phyloP scores from a whole-genome alignment of 2,329 filamentous ascomycete genomes.

The Elsinoe perseae region DNA sequence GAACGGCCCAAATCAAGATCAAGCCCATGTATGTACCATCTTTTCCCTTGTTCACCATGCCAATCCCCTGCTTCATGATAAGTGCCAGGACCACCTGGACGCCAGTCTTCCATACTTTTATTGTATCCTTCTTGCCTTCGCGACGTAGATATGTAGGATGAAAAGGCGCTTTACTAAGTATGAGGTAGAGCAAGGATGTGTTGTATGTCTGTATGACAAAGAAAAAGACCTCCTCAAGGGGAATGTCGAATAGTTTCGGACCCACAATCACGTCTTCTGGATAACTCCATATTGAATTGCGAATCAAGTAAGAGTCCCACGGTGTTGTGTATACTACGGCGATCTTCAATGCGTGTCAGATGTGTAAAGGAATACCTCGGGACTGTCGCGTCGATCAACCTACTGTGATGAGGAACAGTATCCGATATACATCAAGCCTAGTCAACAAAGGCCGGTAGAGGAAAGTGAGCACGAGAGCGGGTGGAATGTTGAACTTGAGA shows the following conservation, averaged over 20 bases:
- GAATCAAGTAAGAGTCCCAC: conserved; percentile 70
- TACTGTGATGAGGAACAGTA: conserved; percentile 49
- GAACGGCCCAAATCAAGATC: conserved; percentile 61
- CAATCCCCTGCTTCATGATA: conserved; percentile 39
- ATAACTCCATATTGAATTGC: conserved; percentile 62
- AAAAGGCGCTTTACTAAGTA: conserved; percentile 57
- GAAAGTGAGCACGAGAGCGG: conserved; percentile 51
- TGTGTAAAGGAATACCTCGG: not conserved
- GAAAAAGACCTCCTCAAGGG: conserved; percentile 67
- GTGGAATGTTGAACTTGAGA: conserved; percentile 59
- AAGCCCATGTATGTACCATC: conserved; percentile 59
- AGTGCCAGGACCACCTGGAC: conserved; percentile 46
- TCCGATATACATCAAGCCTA: conserved; percentile 55
- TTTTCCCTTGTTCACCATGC: conserved; percentile 39
- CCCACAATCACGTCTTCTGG: conserved; percentile 58
- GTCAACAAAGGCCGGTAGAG: conserved; percentile 56
- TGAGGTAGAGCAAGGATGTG: conserved; percentile 59
- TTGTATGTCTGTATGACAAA: conserved; percentile 71
- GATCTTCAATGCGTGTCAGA: conserved; percentile 37
- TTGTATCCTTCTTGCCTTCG: conserved; percentile 32
- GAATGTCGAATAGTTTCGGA: conserved; percentile 55
- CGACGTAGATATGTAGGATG: conserved; percentile 47
- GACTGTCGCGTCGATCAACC: conserved; percentile 22
- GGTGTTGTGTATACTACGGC: conserved; percentile 62
- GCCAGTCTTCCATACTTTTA: conserved; percentile 35